A percentile compares a stretch with the other conserved stretches of the same genome.
Evolutionary conservation across 2,329 filamentous ascomycete genomes (phyloP).

Genomic region (Sclerotinia nivalis): DNA sequence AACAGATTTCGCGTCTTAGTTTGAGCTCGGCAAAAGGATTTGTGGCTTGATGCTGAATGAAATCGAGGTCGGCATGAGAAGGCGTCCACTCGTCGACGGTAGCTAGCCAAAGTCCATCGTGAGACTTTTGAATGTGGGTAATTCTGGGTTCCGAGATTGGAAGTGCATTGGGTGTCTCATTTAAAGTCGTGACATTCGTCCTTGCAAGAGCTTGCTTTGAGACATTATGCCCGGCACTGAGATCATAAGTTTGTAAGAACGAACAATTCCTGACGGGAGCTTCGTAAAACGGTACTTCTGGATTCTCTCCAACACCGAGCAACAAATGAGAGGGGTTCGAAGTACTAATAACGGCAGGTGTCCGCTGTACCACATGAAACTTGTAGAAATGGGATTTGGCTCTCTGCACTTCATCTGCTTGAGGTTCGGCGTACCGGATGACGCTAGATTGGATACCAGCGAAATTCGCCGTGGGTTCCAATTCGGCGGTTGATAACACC

Average conservation of each 20-base stretch:
- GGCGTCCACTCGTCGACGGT: constrained; percentile 92
- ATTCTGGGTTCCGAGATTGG: constrained; percentile 77
- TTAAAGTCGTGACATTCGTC: constrained; percentile 82
- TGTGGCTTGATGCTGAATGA: constrained; percentile 52
- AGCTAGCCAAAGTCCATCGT: constrained; percentile 84
- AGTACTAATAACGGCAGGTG: constrained; percentile 65
- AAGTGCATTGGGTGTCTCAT: constrained; percentile 69
- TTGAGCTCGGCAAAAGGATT: constrained; percentile 50
- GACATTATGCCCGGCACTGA: constrained; percentile 74
- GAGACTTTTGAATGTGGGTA: constrained; percentile 71
- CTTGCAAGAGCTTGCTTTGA: constrained; percentile 86
- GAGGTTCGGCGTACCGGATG: constrained; percentile 51
- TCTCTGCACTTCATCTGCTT: constrained; percentile 55
- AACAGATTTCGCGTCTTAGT: constrained; percentile 68
- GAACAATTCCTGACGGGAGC: constrained; percentile 53
- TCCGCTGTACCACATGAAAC: constrained; percentile 40
- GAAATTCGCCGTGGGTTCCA: constrained; percentile 81
- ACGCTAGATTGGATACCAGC: constrained; percentile 74
- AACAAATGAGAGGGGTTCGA: constrained; percentile 63
- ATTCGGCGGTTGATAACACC: constrained; percentile 84
- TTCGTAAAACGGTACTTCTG: constrained; percentile 56
- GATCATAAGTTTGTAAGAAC: constrained; percentile 82
- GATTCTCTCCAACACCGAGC: constrained; percentile 64
- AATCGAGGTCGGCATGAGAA: constrained; percentile 65
- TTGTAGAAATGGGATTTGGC: constrained; percentile 41